These are phyloP conservation scores for Hericium rajendrae DNA, from an alignment of 768 basidiomycete genomes.

Conservation along the genomic window DNA sequence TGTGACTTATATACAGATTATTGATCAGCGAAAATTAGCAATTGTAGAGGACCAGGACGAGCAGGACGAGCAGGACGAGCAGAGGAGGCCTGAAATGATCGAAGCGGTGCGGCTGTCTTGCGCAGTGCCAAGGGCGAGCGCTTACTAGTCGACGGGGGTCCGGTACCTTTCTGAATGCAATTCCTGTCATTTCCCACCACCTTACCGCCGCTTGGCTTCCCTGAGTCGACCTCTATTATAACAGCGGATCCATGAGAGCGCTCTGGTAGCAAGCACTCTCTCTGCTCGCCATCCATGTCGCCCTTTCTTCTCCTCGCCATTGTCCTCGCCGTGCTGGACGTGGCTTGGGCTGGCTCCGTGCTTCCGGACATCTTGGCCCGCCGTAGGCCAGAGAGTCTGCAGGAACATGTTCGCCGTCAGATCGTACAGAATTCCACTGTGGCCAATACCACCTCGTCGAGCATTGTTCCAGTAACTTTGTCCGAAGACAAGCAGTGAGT, in stretches of 20 bases:
- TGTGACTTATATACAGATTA: no score
- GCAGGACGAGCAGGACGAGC: no score
- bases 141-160: no score
- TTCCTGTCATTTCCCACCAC: no score
- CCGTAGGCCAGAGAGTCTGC: conserved; percentile 1
- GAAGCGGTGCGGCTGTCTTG: no score
- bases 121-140: no score
- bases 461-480: conserved; percentile 7
- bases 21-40: no score
- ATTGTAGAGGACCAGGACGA: no score
- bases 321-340: conserved; percentile 6
- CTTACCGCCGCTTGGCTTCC: no score
- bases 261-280: neutral
- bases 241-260: neutral
- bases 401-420: conserved; percentile 7
- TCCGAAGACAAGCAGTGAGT: conserved; percentile 11
- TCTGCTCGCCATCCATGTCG: conserved; percentile 1
- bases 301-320: neutral
- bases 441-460: neutral
- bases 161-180: no score
- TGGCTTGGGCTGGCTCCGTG: neutral
- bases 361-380: neutral
- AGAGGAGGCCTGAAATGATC: no score
- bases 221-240: no score
- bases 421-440: neutral